phyloP scores from a whole-genome alignment of 2,329 filamentous ascomycete species.

The Magnaporthiopsis rhizophila region DNA sequence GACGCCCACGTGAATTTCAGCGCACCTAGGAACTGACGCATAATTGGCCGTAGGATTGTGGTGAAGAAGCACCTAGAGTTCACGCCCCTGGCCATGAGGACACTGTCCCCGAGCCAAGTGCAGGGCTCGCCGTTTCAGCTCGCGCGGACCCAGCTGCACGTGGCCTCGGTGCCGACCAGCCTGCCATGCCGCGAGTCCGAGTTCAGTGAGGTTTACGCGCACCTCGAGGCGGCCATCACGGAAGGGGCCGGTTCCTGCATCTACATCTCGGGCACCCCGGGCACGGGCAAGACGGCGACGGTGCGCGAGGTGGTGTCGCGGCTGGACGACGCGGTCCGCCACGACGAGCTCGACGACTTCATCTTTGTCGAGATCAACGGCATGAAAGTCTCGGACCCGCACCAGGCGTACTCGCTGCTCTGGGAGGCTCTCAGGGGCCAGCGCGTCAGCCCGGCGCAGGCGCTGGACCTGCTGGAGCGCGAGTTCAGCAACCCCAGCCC shows the following conservation, averaged over 20 bases:
- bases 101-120: slow-evolving; percentile 66
- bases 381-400: slow-evolving; percentile 98
- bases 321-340: slow-evolving; percentile 76
- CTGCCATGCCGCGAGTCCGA: slow-evolving; percentile 89
- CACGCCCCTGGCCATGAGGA: slow-evolving; percentile 84
- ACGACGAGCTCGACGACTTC: slow-evolving; percentile 94
- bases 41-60: slow-evolving; percentile 39
- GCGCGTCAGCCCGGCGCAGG: slow-evolving; percentile 84
- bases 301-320: slow-evolving; percentile 90
- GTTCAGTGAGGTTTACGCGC: slow-evolving; percentile 85
- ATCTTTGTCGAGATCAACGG: slow-evolving; percentile 98
- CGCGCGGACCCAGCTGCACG: slow-evolving; percentile 81
- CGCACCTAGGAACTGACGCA: slow-evolving; percentile 19
- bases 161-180: slow-evolving; percentile 82
- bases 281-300: slow-evolving; percentile 95
- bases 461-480: slow-evolving; percentile 79
- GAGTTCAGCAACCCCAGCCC: slow-evolving; percentile 92
- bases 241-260: slow-evolving; percentile 94
- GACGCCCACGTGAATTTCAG: slow-evolving; percentile 6
- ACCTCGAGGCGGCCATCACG: slow-evolving; percentile 88
- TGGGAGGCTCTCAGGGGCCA: slow-evolving; percentile 96
- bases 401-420: slow-evolving; percentile 88
- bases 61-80: slow-evolving; percentile 90
- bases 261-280: slow-evolving; percentile 97
- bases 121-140: slow-evolving; percentile 85